A percentile compares a stretch with the other conserved stretches of the same genome.
phyloP scores from a whole-genome alignment of 768 basidiomycete genomes.

The Dendrothele bispora region DNA sequence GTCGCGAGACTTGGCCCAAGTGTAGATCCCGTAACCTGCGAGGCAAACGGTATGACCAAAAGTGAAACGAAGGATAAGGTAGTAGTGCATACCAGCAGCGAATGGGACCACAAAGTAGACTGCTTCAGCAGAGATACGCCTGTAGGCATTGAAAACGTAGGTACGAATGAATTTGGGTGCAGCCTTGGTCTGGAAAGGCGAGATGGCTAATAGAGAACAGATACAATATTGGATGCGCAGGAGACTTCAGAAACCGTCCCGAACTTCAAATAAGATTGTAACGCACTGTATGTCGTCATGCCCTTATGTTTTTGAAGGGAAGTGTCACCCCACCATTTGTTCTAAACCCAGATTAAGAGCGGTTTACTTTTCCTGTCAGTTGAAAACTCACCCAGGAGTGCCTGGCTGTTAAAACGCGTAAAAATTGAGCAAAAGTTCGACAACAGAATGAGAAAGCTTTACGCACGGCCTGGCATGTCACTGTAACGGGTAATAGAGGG shows the following conservation, averaged over 20 bases:
- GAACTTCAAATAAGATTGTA: too few species aligned
- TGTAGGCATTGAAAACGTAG: constrained; percentile 88
- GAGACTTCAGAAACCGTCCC: background rate
- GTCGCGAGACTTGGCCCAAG: constrained; percentile 74
- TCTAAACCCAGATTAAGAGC: constrained; percentile 41
- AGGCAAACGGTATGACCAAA: constrained; percentile 4
- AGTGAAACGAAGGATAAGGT: background rate
- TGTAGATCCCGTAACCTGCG: constrained; percentile 71
- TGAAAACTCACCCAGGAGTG: constrained; percentile 65
- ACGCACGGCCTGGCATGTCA: constrained; percentile 86
- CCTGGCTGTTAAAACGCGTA: constrained; percentile 54
- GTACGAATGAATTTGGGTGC: constrained; percentile 67
- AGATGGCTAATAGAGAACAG: constrained; percentile 53
- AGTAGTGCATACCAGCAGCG: constrained; percentile 63
- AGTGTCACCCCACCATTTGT: constrained; percentile 88
- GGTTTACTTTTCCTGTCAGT: background rate
- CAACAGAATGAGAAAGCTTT: background rate
- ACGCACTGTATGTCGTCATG: constrained; percentile 79
- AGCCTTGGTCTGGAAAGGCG: constrained; percentile 79
- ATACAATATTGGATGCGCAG: background rate
- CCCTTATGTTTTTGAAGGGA: constrained; percentile 72
- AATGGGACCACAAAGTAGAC: constrained; percentile 82
- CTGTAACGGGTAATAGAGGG: constrained; percentile 57
- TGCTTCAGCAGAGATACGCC: constrained; percentile 68
- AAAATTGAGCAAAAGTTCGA: constrained; percentile 7